phyloP scores from a whole-genome alignment of 78 protist species.

The Dictyostelium purpureum region DNA sequence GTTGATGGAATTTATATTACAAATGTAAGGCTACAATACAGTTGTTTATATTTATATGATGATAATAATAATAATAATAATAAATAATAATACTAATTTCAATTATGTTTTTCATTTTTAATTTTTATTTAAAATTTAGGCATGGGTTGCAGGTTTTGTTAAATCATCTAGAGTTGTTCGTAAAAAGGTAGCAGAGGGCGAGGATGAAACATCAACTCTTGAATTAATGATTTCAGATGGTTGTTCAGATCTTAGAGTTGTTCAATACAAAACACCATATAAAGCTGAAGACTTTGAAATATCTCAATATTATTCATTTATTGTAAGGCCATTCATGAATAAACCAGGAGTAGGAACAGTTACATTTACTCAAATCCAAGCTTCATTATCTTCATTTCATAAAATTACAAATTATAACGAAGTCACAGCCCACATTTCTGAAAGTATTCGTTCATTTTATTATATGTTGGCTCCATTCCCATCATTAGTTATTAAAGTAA shows the following conservation, averaged over 20 bases:
- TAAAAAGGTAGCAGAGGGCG: not conserved
- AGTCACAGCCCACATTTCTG: not conserved
- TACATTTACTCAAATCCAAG: not conserved
- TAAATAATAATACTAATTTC: not conserved
- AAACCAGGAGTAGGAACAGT: not conserved
- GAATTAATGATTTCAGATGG: constrained; percentile 5
- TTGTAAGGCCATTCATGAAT: not conserved
- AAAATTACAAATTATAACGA: constrained; percentile 4
- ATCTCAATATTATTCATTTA: not conserved
- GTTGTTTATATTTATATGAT: no score
- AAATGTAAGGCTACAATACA: no score
- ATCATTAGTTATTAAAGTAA: not conserved
- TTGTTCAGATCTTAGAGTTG: not conserved
- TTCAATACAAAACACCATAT: not conserved
- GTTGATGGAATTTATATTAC: no score
- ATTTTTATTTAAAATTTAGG: not conserved
- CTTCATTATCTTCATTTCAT: not conserved
- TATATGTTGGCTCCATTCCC: not conserved
- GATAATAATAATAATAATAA: not conserved
- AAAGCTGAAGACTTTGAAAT: not conserved
- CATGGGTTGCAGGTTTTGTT: not conserved
- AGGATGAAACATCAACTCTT: not conserved
- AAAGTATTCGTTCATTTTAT: not conserved
- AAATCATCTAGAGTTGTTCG: not conserved
- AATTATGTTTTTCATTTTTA: not conserved